A percentile compares a stretch with the other conserved stretches of the same genome.
phyloP scores from a whole-genome alignment of 2,329 filamentous ascomycete species.

The Cercospora janseana region DNA sequence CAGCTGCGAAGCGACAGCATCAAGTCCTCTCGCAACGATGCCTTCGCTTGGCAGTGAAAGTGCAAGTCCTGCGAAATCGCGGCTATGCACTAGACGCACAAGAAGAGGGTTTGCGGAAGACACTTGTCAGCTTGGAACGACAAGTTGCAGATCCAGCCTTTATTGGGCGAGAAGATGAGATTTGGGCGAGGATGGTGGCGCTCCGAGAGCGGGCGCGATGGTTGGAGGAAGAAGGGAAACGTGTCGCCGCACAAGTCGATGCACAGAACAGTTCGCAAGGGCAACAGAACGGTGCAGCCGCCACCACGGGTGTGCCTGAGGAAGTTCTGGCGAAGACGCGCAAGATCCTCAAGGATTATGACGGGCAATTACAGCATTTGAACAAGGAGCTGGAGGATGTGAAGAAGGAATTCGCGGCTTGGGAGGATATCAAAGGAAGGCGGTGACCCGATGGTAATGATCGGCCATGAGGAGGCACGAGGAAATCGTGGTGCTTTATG shows the following conservation, averaged over 20 bases:
- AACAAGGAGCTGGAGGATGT: conserved; percentile 63
- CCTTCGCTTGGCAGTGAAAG: conserved; percentile 71
- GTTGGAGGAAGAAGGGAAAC: conserved; percentile 71
- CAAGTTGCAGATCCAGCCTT: conserved; percentile 71
- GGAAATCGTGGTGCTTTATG: neutral
- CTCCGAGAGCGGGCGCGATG: conserved; percentile 70
- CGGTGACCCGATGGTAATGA: neutral
- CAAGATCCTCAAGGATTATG: conserved; percentile 79
- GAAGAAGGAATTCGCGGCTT: conserved; percentile 59
- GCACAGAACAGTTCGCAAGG: conserved; percentile 39
- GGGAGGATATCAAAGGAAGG: conserved; percentile 42
- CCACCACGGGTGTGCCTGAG: conserved; percentile 59
- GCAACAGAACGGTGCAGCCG: conserved; percentile 49
- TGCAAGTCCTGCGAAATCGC: conserved; percentile 75
- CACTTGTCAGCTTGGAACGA: conserved; percentile 67
- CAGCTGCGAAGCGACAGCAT: conserved; percentile 71
- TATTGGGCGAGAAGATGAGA: conserved; percentile 73
- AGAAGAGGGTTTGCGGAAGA: conserved; percentile 74
- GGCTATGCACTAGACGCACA: conserved; percentile 77
- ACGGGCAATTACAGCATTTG: conserved; percentile 72
- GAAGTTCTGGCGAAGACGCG: conserved; percentile 70
- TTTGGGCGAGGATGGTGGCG: conserved; percentile 78
- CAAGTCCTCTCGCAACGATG: conserved; percentile 70
- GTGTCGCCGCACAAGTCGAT: conserved; percentile 53
- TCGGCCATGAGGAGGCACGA: too few species aligned